phyloP scores from a whole-genome alignment of 352 stramenopile species.

The Pythium aphanidermatum region DNA sequence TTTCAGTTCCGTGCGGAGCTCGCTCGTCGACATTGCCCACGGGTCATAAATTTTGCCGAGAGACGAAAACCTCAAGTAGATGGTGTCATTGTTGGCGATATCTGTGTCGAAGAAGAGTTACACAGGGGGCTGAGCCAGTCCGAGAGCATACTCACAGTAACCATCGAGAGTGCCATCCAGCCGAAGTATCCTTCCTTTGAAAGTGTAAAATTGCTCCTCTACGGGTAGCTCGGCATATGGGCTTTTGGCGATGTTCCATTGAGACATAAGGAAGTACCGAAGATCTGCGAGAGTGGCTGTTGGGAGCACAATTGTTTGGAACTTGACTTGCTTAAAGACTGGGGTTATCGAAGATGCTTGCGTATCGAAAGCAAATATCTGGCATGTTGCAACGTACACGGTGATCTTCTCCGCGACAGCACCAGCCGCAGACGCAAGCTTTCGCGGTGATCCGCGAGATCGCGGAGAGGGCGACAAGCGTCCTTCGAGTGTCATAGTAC shows the following conservation, averaged over 20 bases:
- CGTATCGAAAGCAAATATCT: conserved; percentile 24
- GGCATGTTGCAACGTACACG: conserved; percentile 56
- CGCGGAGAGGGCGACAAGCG: too few relatives aligned
- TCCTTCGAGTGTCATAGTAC: too few relatives aligned
- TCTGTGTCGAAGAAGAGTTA: conserved; percentile 21
- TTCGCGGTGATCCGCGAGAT: too few relatives aligned
- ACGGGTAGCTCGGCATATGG: conserved; percentile 32
- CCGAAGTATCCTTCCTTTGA: conserved; percentile 59
- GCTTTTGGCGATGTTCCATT: conserved; percentile 63
- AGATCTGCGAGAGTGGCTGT: conserved; percentile 40
- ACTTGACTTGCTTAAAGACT: conserved; percentile 49
- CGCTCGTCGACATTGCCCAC: conserved; percentile 75
- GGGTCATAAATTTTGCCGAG: conserved; percentile 60
- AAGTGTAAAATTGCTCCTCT: conserved; percentile 63
- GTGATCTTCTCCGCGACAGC: conserved; percentile 28
- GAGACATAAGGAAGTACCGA: conserved; percentile 45
- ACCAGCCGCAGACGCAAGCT: too few relatives aligned
- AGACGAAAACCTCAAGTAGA: conserved; percentile 62
- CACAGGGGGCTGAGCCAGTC: not conserved
- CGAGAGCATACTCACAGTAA: conserved; percentile 36
- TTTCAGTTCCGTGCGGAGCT: conserved; percentile 54
- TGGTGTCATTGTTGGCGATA: conserved; percentile 59
- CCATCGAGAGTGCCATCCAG: conserved; percentile 53
- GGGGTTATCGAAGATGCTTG: not conserved
- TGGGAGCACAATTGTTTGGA: conserved; percentile 37